Evolutionary conservation across 768 basidiomycete species (phyloP).

Genomic region (Mycena belliarum): DNA sequence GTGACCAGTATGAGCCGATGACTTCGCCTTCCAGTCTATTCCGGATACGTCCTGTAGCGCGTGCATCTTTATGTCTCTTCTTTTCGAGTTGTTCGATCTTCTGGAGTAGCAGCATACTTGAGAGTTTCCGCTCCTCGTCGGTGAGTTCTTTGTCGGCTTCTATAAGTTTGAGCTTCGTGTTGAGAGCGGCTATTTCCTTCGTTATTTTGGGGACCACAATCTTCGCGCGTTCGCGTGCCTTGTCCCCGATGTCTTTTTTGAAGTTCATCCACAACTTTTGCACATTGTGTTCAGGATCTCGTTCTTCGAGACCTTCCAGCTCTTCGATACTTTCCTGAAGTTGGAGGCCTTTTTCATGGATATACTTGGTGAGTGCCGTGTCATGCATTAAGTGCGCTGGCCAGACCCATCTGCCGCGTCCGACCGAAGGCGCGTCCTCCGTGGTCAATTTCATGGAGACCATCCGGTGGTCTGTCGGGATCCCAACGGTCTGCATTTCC

Average conservation of each 20-base stretch:
- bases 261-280: background rate
- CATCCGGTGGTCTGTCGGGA: background rate
- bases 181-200: too few relatives aligned
- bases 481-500: background rate
- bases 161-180: too few relatives aligned
- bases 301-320: background rate
- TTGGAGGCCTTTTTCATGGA: background rate
- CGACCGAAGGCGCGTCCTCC: background rate
- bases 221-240: background rate
- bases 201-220: background rate
- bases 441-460: background rate
- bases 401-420: background rate
- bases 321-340: background rate
- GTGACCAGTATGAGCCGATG: too few relatives aligned
- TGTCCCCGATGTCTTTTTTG: background rate
- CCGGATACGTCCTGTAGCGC: too few relatives aligned
- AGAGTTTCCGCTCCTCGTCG: too few relatives aligned
- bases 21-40: too few relatives aligned
- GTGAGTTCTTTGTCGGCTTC: too few relatives aligned
- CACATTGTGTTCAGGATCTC: background rate
- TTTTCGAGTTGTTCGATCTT: too few relatives aligned
- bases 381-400: background rate
- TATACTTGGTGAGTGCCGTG: background rate
- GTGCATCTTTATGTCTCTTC: too few relatives aligned
- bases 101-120: too few relatives aligned